These are phyloP conservation scores for Fusarium cicatricum DNA, from an alignment of 2,329 filamentous ascomycete species.

Conservation along the genomic window DNA sequence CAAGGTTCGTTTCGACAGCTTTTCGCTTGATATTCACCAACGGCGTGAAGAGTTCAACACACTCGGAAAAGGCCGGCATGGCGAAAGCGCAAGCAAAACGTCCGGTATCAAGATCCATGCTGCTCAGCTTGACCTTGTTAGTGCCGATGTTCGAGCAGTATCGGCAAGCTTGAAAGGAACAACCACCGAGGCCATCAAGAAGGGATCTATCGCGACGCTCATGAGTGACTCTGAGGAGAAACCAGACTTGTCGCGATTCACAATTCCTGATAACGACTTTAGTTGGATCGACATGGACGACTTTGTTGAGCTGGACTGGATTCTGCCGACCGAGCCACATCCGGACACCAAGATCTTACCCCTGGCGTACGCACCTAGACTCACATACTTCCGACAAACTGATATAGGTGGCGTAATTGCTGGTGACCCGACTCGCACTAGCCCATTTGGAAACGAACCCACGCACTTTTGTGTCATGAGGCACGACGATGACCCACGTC, in stretches of 20 bases:
- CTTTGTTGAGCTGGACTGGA: constrained; percentile 98
- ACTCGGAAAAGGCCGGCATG: constrained; percentile 77
- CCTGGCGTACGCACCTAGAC: constrained; percentile 88
- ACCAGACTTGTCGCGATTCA: constrained; percentile 85
- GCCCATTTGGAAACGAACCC: constrained; percentile 90
- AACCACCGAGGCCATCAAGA: constrained; percentile 77
- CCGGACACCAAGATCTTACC: constrained; percentile 95
- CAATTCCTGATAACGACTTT: constrained; percentile 93
- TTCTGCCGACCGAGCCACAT: constrained; percentile 86
- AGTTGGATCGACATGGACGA: constrained; percentile 99
- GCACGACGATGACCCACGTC: constrained; percentile 84
- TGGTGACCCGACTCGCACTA: constrained; percentile 83
- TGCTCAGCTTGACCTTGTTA: constrained; percentile 89
- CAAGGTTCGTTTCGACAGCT: constrained; percentile 94
- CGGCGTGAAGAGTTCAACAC: constrained; percentile 91
- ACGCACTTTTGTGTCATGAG: constrained; percentile 98
- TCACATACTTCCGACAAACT: constrained; percentile 97
- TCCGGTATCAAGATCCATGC: constrained; percentile 96
- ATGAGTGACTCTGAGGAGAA: constrained; percentile 64
- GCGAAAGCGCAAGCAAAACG: constrained; percentile 72
- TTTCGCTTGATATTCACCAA: constrained; percentile 96
- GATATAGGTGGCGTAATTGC: constrained; percentile 84
- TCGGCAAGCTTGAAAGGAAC: constrained; percentile 89
- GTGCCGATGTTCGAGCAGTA: constrained; percentile 90
- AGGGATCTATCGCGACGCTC: constrained; percentile 60